A percentile compares a stretch with the other conserved stretches of the same genome.
These are phyloP conservation scores for Lachnellula cervina DNA, from an alignment of 2,329 filamentous ascomycete species.

Conservation along the genomic window DNA sequence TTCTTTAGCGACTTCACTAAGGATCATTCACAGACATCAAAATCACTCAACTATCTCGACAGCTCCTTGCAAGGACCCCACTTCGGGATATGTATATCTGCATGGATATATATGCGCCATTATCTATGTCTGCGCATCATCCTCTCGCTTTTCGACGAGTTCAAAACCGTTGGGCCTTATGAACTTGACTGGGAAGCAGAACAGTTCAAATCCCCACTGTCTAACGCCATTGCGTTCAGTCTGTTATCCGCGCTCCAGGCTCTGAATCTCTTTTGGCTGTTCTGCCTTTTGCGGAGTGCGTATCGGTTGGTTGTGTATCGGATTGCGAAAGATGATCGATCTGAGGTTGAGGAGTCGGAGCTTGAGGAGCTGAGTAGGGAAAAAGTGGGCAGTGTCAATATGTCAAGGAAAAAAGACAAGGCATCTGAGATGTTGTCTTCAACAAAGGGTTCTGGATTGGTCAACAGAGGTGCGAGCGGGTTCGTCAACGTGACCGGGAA, in stretches of 20 bases:
- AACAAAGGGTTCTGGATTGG: too few species aligned
- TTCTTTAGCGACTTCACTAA: background rate
- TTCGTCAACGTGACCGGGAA: too few species aligned
- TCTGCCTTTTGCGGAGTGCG: slow-evolving; percentile 69
- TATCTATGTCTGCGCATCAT: slow-evolving; percentile 76
- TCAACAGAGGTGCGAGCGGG: too few species aligned
- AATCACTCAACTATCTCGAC: slow-evolving; percentile 87
- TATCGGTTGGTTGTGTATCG: slow-evolving; percentile 62
- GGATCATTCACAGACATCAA: slow-evolving; percentile 61
- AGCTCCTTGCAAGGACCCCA: slow-evolving; percentile 74
- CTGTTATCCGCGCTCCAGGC: slow-evolving; percentile 66
- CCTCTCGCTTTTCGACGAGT: slow-evolving; percentile 69
- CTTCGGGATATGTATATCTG: slow-evolving; percentile 73
- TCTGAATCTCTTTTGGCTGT: slow-evolving; percentile 78
- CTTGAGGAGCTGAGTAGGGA: background rate
- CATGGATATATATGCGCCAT: slow-evolving; percentile 90
- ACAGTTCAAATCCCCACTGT: slow-evolving; percentile 72
- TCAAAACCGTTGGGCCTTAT: slow-evolving; percentile 68
- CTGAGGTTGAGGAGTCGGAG: background rate
- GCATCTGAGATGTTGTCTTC: too few species aligned
- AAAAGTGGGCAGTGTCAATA: too few species aligned
- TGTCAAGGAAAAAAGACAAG: too few species aligned
- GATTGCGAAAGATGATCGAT: slow-evolving; percentile 58
- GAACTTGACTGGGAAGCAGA: slow-evolving; percentile 70
- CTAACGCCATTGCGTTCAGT: slow-evolving; percentile 60